A percentile compares a stretch with the other conserved stretches of the same genome.
Evolutionary conservation across 78 protist species (phyloP).

Genomic region (Cavenderia fasciculata): DNA sequence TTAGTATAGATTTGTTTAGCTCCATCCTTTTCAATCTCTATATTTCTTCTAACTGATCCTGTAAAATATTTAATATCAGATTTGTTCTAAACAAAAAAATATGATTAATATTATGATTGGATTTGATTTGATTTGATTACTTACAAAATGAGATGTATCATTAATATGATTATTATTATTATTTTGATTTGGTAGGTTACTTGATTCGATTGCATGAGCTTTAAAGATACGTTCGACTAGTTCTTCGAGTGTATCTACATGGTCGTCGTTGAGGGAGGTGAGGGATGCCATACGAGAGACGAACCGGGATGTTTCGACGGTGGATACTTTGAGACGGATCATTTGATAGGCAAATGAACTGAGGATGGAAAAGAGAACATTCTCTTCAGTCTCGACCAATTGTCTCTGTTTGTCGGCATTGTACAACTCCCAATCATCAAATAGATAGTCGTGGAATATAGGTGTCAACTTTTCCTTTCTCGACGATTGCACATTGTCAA

Average conservation of each 20-base stretch:
- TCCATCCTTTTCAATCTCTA: constrained; percentile 64
- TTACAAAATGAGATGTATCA: background rate
- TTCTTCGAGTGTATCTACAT: background rate
- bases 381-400: constrained; percentile 28
- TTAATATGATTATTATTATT: too few relatives aligned
- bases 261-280: constrained; percentile 39
- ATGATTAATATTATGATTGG: too few relatives aligned
- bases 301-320: constrained; percentile 5
- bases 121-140: background rate
- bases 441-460: background rate
- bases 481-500: constrained; percentile 1
- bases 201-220: constrained; percentile 34
- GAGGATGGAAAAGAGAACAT: constrained; percentile 15
- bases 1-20: constrained; percentile 45
- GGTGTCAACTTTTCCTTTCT: constrained; percentile 14
- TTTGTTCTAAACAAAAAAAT: background rate
- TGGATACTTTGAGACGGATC: constrained; percentile 32
- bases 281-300: constrained; percentile 23
- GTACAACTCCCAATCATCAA: constrained; percentile 3
- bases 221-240: constrained; percentile 14
- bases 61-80: constrained; percentile 62
- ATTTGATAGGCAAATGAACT: constrained; percentile 14
- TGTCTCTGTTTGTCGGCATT: background rate
- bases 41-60: constrained; percentile 57
- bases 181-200: too few relatives aligned